These are phyloP conservation scores for Populus trichocarpa DNA, from an alignment of 441 rosid genomes.

Conservation along the genomic window DNA sequence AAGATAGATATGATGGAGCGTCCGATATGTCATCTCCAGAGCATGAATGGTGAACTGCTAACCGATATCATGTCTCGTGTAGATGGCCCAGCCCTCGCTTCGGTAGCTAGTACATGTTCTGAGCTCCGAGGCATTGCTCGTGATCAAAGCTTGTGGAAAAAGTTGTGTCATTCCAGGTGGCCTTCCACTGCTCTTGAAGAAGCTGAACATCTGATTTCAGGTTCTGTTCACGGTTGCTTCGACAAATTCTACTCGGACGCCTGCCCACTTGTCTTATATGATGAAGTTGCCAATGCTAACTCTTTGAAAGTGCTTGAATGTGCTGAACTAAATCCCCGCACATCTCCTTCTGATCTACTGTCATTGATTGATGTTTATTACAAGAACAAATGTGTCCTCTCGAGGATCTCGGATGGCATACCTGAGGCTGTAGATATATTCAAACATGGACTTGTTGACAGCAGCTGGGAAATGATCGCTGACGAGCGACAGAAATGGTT, in stretches of 20 bases:
- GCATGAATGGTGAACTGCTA: constrained; percentile 23
- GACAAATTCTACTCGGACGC: constrained; percentile 32
- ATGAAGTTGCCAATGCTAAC: not conserved
- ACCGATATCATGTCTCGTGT: constrained; percentile 23
- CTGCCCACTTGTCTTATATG: constrained; percentile 18
- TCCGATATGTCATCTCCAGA: not conserved
- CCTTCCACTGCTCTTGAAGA: constrained; percentile 31
- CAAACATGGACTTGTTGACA: not conserved
- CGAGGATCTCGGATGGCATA: constrained; percentile 23
- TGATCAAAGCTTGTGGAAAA: constrained; percentile 21
- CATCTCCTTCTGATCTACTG: constrained; percentile 23
- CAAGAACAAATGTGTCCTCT: constrained; percentile 24
- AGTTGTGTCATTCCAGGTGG: constrained; percentile 29
- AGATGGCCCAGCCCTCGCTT: constrained; percentile 31
- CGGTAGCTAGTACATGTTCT: constrained; percentile 26
- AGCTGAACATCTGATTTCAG: constrained; percentile 8
- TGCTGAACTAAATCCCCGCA: not conserved
- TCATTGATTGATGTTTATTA: constrained; percentile 34
- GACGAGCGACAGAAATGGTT: constrained; percentile 16
- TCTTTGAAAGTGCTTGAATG: not conserved
- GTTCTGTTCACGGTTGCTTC: constrained; percentile 7
- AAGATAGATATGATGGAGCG: not conserved
- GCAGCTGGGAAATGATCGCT: not conserved
- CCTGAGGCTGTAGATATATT: constrained; percentile 9
- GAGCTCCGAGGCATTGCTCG: constrained; percentile 22